Evolutionary conservation across 176 grass and related monocot genomes (phyloP).

Genomic region (Eragrostis curvula): DNA sequence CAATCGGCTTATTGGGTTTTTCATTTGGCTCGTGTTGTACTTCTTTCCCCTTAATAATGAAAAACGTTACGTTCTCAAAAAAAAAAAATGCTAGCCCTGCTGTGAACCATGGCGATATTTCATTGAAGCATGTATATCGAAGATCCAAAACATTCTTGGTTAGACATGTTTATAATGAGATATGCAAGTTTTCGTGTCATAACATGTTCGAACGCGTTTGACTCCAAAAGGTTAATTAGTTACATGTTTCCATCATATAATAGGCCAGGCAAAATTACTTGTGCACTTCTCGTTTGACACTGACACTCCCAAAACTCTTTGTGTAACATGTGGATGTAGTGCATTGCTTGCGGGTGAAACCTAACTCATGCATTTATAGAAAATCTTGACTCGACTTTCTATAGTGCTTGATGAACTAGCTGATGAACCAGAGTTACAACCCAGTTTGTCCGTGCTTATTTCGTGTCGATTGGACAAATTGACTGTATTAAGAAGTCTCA

Average conservation of each 20-base stretch:
- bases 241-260: neutral
- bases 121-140: neutral
- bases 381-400: slow-evolving; percentile 5
- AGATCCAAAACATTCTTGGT: neutral
- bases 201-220: neutral
- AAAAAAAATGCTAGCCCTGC: neutral
- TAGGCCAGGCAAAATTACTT: neutral
- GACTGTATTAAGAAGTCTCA: too few relatives aligned
- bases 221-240: neutral
- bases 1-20: too few relatives aligned
- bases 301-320: neutral
- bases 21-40: too few relatives aligned
- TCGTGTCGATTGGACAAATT: neutral
- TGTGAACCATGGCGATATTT: neutral
- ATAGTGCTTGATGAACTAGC: neutral
- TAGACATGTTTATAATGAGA: neutral
- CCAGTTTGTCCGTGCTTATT: slow-evolving; percentile 12
- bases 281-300: neutral
- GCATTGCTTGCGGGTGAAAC: neutral
- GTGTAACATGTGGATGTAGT: neutral
- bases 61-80: too few relatives aligned
- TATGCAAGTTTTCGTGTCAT: neutral
- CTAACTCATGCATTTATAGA: slow-evolving; percentile 14
- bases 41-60: neutral
- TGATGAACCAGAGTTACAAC: neutral